Conservation (phyloP, 108 stramenopile genomes). For the Phaeodactylum tricornutum region DNA sequence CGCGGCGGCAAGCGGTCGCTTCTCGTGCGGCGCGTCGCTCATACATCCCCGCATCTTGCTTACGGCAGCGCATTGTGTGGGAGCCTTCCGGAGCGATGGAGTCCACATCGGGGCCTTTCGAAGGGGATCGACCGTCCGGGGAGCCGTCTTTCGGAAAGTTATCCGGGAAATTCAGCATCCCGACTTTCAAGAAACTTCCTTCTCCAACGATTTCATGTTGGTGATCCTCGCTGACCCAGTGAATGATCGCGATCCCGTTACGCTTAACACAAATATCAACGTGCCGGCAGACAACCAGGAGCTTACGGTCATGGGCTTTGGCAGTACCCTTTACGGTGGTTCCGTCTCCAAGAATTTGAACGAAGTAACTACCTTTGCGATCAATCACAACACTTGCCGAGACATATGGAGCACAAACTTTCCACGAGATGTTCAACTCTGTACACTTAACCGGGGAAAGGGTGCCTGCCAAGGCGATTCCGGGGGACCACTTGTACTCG, state of each 20-base stretch:
- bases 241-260: not conserved
- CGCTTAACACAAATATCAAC: conserved; percentile 15
- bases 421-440: conserved; percentile 20
- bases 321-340: conserved; percentile 9
- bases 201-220: conserved; percentile 25
- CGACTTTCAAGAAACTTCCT: too few relatives aligned
- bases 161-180: too few relatives aligned
- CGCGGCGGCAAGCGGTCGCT: not conserved
- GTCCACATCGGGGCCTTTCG: too few relatives aligned
- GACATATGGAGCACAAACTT: conserved; percentile 6
- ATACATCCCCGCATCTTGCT: not conserved
- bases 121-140: too few relatives aligned
- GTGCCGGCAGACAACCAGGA: conserved; percentile 4
- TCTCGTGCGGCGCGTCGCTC: not conserved
- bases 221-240: conserved; percentile 10
- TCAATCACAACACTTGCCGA: conserved; percentile 5
- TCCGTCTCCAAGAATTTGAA: conserved; percentile 8
- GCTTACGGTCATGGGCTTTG: conserved; percentile 12
- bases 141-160: too few relatives aligned
- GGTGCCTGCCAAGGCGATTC: conserved; percentile 46
- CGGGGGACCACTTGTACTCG: conserved; percentile 31
- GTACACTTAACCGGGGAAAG: conserved; percentile 22
- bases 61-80: conserved; percentile 6
- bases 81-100: too few relatives aligned
- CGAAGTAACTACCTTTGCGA: conserved; percentile 23